Percentiles rank a stretch among this genome's conserved stretches.
Evolutionary conservation across 1,284 basidiomycete species (phyloP).

Genomic region (Trichosporon asahii): DNA sequence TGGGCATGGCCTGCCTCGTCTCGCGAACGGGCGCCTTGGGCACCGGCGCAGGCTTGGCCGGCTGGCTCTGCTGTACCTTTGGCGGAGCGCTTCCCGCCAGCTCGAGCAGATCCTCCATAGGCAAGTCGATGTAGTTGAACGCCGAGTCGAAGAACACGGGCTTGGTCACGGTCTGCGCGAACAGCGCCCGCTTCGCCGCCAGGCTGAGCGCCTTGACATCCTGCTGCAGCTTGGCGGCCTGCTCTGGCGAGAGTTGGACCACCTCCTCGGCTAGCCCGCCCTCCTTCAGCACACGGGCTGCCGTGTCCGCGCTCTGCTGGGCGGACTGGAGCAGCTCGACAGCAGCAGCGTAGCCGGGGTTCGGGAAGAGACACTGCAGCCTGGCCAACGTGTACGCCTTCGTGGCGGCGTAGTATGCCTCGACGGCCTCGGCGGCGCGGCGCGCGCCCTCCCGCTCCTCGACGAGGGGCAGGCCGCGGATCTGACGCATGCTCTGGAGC

Average conservation of each 20-base stretch:
- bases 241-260: conserved; percentile 26
- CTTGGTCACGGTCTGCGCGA: conserved; percentile 74
- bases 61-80: conserved; percentile 21
- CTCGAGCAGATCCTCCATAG: conserved; percentile 70
- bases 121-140: conserved; percentile 82
- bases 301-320: conserved; percentile 24
- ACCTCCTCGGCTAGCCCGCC: conserved; percentile 40
- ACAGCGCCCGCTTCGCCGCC: conserved; percentile 72
- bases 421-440: conserved; percentile 68
- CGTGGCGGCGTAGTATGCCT: conserved; percentile 69
- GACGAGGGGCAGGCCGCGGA: conserved; percentile 75
- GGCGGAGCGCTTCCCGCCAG: conserved; percentile 61
- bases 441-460: conserved; percentile 81
- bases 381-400: conserved; percentile 48
- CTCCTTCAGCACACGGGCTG: conserved; percentile 31
- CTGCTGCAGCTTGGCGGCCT: conserved; percentile 59
- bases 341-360: conserved; percentile 43
- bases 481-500: conserved; percentile 75
- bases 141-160: conserved; percentile 89
- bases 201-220: conserved; percentile 57
- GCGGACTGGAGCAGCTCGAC: conserved; percentile 45
- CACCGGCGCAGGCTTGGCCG: conserved; percentile 21
- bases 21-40: conserved; percentile 15
- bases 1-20: conserved; percentile 37
- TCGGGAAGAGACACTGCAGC: conserved; percentile 50